phyloP scores from a whole-genome alignment of 2,329 filamentous ascomycete genomes.

The Penicillium sp. region DNA sequence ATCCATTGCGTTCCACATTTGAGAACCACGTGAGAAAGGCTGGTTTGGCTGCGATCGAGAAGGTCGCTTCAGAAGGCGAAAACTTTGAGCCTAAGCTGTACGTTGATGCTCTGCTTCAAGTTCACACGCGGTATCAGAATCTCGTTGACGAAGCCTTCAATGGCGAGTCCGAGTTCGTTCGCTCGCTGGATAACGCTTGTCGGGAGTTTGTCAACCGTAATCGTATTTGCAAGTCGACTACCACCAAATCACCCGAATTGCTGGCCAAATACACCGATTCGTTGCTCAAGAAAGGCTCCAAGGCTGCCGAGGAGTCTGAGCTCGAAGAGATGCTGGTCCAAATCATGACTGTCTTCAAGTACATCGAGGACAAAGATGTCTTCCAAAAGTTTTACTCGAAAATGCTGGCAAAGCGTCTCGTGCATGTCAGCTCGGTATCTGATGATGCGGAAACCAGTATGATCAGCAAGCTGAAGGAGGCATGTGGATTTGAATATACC shows the following conservation, averaged over 20 bases:
- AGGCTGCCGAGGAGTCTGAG: slow-evolving; percentile 90
- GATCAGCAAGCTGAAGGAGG: slow-evolving; percentile 99
- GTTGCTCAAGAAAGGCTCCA: slow-evolving; percentile 83
- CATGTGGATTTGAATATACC: slow-evolving; percentile 97
- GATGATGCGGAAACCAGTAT: slow-evolving; percentile 98
- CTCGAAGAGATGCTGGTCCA: slow-evolving; percentile 84
- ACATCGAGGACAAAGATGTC: slow-evolving; percentile 99
- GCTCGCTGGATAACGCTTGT: slow-evolving; percentile 94
- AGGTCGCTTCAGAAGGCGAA: slow-evolving; percentile 84
- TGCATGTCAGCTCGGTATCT: slow-evolving; percentile 92
- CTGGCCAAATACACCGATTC: slow-evolving; percentile 95
- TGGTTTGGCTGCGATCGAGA: slow-evolving; percentile 83
- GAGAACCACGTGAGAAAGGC: slow-evolving; percentile 91
- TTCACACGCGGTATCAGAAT: slow-evolving; percentile 88
- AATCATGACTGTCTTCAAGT: slow-evolving; percentile 99
- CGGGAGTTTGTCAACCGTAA: slow-evolving; percentile 98
- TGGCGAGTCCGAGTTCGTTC: slow-evolving; percentile 94
- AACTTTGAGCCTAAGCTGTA: slow-evolving; percentile 95
- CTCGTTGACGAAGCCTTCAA: slow-evolving; percentile 91
- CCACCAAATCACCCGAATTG: slow-evolving; percentile 90
- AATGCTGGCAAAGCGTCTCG: slow-evolving; percentile 90
- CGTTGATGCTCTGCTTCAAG: slow-evolving; percentile 89
- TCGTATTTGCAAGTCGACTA: slow-evolving; percentile 89
- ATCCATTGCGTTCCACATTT: slow-evolving; percentile 82
- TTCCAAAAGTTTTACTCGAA: slow-evolving; percentile 99